phyloP scores from a whole-genome alignment of 345 rosid genomes.

The Pugionium cornutum region DNA sequence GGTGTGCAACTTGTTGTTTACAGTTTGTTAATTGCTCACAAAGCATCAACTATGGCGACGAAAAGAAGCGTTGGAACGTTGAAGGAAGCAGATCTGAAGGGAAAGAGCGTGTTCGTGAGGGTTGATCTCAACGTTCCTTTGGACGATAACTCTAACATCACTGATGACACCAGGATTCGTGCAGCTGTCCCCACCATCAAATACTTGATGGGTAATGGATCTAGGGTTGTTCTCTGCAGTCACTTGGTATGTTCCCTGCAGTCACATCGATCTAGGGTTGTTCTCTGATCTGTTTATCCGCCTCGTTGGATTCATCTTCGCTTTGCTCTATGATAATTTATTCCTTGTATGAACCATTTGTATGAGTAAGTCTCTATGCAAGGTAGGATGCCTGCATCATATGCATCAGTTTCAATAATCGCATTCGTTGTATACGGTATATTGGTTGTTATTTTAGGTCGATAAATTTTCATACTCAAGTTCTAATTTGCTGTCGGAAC shows the following conservation, averaged over 20 bases:
- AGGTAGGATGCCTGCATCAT: neutral
- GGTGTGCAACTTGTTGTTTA: neutral
- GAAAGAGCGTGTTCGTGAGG: slow-evolving; percentile 92
- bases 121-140: slow-evolving; percentile 94
- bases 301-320: neutral
- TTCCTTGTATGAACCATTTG: neutral
- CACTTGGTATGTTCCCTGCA: slow-evolving; percentile 61
- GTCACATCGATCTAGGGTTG: too few species aligned
- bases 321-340: neutral
- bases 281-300: slow-evolving; percentile 1
- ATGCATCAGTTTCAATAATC: neutral
- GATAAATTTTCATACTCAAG: neutral
- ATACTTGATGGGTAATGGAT: slow-evolving; percentile 81
- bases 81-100: slow-evolving; percentile 76
- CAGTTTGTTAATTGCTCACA: slow-evolving; percentile 8
- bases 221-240: slow-evolving; percentile 93
- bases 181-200: slow-evolving; percentile 98
- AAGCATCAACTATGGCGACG: slow-evolving; percentile 63
- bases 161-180: slow-evolving; percentile 91
- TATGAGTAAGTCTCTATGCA: neutral
- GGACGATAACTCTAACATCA: slow-evolving; percentile 86
- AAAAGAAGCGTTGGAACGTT: slow-evolving; percentile 95
- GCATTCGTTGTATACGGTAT: neutral
- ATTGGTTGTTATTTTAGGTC: too few species aligned
- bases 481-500: neutral